These are phyloP conservation scores for Gossypium aridum DNA, from an alignment of 441 rosid species.

Conservation along the genomic window DNA sequence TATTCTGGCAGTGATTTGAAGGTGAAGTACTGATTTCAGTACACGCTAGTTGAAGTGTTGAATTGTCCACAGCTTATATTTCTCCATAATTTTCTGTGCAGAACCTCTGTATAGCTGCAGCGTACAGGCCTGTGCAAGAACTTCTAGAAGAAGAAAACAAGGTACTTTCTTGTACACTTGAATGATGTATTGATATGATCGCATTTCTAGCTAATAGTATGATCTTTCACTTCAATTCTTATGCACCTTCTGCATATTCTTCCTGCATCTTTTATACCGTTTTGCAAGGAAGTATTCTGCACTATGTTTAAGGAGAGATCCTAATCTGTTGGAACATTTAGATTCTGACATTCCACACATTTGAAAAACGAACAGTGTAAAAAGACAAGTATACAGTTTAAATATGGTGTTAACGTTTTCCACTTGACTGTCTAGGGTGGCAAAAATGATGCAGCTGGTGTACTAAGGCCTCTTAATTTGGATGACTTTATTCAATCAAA, in stretches of 20 bases:
- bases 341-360: not conserved
- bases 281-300: not conserved
- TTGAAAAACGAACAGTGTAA: not conserved
- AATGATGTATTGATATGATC: not conserved
- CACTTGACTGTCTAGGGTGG: slow-evolving; percentile 29
- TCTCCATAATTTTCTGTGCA: slow-evolving; percentile 26
- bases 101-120: slow-evolving; percentile 95
- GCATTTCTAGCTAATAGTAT: not conserved
- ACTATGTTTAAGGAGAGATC: not conserved
- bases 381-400: not conserved
- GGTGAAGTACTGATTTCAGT: slow-evolving; percentile 38
- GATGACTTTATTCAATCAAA: slow-evolving; percentile 75
- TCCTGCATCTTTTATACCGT: not conserved
- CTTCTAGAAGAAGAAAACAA: slow-evolving; percentile 67
- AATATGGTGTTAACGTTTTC: not conserved
- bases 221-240: not conserved
- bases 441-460: slow-evolving; percentile 25
- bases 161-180: slow-evolving; percentile 29
- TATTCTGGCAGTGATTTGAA: slow-evolving; percentile 96
- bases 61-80: not conserved
- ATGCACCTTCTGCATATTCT: not conserved
- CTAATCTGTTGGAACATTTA: not conserved
- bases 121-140: slow-evolving; percentile 90
- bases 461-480: slow-evolving; percentile 51
- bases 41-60: not conserved